These are phyloP conservation scores for Pseudotsuga menziesii DNA, from an alignment of 75 land plant species.

Conservation along the genomic window DNA sequence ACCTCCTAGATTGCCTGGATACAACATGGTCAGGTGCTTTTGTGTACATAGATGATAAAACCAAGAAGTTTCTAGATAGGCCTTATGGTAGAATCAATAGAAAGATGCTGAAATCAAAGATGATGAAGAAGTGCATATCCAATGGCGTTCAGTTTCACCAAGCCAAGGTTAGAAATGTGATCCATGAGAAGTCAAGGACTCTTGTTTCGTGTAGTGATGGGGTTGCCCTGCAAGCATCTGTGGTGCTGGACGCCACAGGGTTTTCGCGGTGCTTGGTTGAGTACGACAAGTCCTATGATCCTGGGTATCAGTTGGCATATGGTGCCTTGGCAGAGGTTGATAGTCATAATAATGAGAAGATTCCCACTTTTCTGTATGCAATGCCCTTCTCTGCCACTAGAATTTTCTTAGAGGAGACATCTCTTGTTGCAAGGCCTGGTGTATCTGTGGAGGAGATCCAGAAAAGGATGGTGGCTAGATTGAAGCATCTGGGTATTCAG, in stretches of 20 bases:
- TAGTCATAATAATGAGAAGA: conserved; percentile 40
- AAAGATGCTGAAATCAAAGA: conserved; percentile 39
- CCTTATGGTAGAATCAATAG: conserved; percentile 67
- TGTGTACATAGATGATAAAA: conserved; percentile 56
- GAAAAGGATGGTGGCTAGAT: conserved; percentile 48
- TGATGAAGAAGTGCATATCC: conserved; percentile 45
- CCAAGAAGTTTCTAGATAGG: conserved; percentile 46
- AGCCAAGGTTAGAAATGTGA: conserved; percentile 55
- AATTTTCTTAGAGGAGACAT: conserved; percentile 77
- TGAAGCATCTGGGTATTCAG: conserved; percentile 59
- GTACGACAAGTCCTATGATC: conserved; percentile 46
- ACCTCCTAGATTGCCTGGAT: conserved; percentile 64
- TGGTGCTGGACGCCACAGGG: conserved; percentile 76
- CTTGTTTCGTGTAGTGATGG: conserved; percentile 68
- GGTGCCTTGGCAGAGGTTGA: conserved; percentile 84
- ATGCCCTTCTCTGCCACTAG: conserved; percentile 66
- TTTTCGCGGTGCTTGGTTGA: conserved; percentile 54
- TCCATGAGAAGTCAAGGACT: conserved; percentile 49
- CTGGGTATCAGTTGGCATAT: conserved; percentile 78
- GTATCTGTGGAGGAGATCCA: conserved; percentile 30
- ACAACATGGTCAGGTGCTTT: conserved; percentile 54
- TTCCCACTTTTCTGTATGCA: conserved; percentile 76
- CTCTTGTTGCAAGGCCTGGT: conserved; percentile 62
- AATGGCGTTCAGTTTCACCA: conserved; percentile 56
- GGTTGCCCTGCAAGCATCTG: conserved; percentile 27